These are phyloP conservation scores for Psilocybe cyanescens DNA, from an alignment of 768 basidiomycete genomes.

Conservation along the genomic window DNA sequence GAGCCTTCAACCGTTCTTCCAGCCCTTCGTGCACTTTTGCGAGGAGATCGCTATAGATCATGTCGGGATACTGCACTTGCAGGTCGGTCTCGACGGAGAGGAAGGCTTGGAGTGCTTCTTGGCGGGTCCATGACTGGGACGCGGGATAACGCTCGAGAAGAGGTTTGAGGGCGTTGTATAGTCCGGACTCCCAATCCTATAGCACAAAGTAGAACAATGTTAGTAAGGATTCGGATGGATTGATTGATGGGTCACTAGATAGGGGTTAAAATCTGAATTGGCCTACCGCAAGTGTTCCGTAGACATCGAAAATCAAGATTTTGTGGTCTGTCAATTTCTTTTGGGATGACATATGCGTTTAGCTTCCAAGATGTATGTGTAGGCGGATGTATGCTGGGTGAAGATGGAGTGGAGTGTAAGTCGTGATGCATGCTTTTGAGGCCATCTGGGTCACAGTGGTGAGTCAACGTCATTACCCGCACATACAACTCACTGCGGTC, in stretches of 20 bases:
- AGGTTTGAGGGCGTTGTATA: constrained; percentile 57
- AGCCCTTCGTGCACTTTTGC: constrained; percentile 47
- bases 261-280: neutral
- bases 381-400: neutral
- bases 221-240: no score
- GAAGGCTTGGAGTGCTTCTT: constrained; percentile 57
- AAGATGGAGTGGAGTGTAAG: neutral
- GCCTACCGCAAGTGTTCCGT: constrained; percentile 70
- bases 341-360: neutral
- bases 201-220: neutral
- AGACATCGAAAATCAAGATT: constrained; percentile 75
- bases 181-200: constrained; percentile 77
- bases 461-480: neutral
- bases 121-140: constrained; percentile 47
- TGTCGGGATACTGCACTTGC: constrained; percentile 57
- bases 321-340: constrained; percentile 46
- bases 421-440: neutral
- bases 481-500: neutral
- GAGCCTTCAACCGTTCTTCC: constrained; percentile 37
- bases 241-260: neutral
- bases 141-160: constrained; percentile 47
- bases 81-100: constrained; percentile 56
- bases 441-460: neutral
- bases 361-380: neutral
- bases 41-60: constrained; percentile 66